Conservation (phyloP, 257 asterid species). For the Penstemon newberryi region DNA sequence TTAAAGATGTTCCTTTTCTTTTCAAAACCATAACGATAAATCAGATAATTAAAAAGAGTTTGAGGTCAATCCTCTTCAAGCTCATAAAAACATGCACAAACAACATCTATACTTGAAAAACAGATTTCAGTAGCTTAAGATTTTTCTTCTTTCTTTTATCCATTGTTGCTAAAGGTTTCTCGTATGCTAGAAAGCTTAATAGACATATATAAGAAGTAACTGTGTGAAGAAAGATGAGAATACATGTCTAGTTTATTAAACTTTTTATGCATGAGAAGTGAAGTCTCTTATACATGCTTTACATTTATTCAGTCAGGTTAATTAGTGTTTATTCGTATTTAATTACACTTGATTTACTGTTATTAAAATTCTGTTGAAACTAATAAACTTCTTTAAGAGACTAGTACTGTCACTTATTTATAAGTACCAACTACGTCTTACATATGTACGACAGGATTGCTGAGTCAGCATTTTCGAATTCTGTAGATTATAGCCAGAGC, state of each 20-base stretch:
- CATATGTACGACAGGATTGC: constrained; percentile 53
- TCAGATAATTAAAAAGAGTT: not conserved
- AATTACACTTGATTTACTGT: not conserved
- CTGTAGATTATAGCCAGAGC: constrained; percentile 92
- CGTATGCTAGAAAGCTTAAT: not conserved
- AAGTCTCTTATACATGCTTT: constrained; percentile 3
- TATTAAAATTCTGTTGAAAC: constrained; percentile 4
- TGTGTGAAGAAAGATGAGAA: constrained; percentile 11
- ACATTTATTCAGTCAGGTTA: constrained; percentile 5
- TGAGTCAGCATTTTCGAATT: constrained; percentile 68
- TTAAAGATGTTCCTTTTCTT: constrained; percentile 5
- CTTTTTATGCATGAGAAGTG: constrained; percentile 6
- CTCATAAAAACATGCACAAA: not conserved
- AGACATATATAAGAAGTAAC: not conserved
- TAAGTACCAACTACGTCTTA: constrained; percentile 42
- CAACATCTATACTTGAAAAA: constrained; percentile 10
- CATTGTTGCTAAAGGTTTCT: not conserved
- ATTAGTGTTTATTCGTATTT: not conserved
- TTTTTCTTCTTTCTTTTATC: not conserved
- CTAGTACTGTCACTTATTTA: constrained; percentile 14
- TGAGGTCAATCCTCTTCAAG: not conserved
- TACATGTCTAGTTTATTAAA: not conserved
- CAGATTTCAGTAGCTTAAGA: constrained; percentile 1
- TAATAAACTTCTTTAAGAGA: constrained; percentile 18
- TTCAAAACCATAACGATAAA: not conserved